Evolutionary conservation across 139 green algal genomes (phyloP), one percentile per base, ranked within the genome.

Genomic region (Chlamydomonas sp.): DNA sequence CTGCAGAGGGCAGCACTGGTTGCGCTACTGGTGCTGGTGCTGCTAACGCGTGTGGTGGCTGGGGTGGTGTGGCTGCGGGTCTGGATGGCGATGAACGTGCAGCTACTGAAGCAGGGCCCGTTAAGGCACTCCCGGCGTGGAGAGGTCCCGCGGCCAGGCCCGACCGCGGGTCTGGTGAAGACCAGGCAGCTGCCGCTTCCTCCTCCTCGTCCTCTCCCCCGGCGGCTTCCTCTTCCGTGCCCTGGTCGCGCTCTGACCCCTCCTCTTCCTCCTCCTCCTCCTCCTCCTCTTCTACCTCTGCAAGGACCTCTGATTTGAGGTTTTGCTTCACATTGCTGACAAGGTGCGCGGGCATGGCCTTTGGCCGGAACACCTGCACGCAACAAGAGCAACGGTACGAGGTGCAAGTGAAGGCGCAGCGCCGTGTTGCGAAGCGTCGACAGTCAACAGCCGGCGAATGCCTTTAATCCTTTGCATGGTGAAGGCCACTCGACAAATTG

Each of bases 271-370:
- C 88, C 49, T 67, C 63, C 18, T 80, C 63, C 20, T 78, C 78
- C 63, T 74, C 72, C 5, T 84, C 78, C 59, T 81, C 69, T 63
- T 90, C 85, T 8, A 71, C 85, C 60, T 85, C 85, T 0, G 69
- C 85, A 5, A 85, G 31, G 0, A 90, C 78, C 62, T 80, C 68
- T 18, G 61, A 62, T 5, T 85, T 83, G 3, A 85, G 85, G 49
- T 31, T n/a, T 31, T 89, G 78, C 89, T 90, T 92, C 6, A 90
- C 89, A 66, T 89, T 87, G 61, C 78, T 88, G 12, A 92, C 84
- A 58, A 92, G 62, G 73, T 92, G 89, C 2, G 63, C 71, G 0
- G 89, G 89, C 64, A 92, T 86, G 20, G 78, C 79, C 75, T 92
- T 89, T 1, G 89, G 64, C 59, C 87, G 87, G 74, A 85, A 92